Evolutionary conservation across 768 basidiomycete species (phyloP).

Genomic region (Pulveroboletus sp.): DNA sequence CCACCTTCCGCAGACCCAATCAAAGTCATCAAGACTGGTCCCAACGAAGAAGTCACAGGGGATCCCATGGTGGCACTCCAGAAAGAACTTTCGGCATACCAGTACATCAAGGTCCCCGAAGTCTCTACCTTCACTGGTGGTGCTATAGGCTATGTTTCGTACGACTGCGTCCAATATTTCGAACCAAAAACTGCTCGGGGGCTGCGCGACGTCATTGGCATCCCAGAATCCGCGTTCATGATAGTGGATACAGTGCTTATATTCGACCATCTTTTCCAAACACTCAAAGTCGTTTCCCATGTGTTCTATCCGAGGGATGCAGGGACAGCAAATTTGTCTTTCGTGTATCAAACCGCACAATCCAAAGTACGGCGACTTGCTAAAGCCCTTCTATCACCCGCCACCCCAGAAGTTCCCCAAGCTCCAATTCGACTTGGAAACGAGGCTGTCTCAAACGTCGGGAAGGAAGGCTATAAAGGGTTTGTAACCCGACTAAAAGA

Average conservation of each 20-base stretch:
- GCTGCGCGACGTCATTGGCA: slow-evolving; percentile 71
- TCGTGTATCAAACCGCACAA: slow-evolving; percentile 86
- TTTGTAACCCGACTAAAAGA: slow-evolving; percentile 92
- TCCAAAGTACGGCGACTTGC: slow-evolving; percentile 80
- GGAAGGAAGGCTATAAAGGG: slow-evolving; percentile 83
- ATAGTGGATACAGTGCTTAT: slow-evolving; percentile 91
- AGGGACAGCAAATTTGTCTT: slow-evolving; percentile 62
- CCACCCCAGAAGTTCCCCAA: slow-evolving; percentile 64
- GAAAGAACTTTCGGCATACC: slow-evolving; percentile 78
- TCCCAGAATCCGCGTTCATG: slow-evolving; percentile 97
- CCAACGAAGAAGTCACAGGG: slow-evolving; percentile 73
- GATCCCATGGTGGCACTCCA: slow-evolving; percentile 86
- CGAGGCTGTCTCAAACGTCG: slow-evolving; percentile 82
- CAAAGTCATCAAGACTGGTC: slow-evolving; percentile 87
- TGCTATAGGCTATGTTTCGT: slow-evolving; percentile 95
- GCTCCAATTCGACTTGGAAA: slow-evolving; percentile 57
- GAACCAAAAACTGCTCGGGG: slow-evolving; percentile 85
- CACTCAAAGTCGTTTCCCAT: slow-evolving; percentile 92
- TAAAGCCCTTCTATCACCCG: slow-evolving; percentile 50
- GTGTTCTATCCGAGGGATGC: slow-evolving; percentile 78
- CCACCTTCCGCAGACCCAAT: slow-evolving; percentile 64
- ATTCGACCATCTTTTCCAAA: slow-evolving; percentile 96
- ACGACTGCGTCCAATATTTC: slow-evolving; percentile 95
- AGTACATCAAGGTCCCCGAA: slow-evolving; percentile 88
- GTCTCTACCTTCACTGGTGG: slow-evolving; percentile 95